Percentiles rank a stretch among this genome's conserved stretches.
phyloP scores from a whole-genome alignment of 805 yeast species.

The Candida insectalens region DNA sequence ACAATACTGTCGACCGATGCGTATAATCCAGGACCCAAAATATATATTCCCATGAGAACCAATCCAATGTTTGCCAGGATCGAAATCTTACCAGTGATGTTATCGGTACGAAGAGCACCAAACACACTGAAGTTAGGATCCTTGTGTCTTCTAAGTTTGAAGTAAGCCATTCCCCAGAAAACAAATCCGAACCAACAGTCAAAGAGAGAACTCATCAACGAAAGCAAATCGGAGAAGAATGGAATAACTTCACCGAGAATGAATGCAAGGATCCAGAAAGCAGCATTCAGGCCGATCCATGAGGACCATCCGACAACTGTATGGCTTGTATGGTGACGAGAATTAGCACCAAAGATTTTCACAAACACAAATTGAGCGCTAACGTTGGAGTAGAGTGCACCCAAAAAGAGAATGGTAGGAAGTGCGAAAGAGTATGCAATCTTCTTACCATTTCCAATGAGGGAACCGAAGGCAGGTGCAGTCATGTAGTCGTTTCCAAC shows the following conservation, averaged over 20 bases:
- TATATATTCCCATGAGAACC: slow-evolving; percentile 39
- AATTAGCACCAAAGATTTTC: slow-evolving; percentile 30
- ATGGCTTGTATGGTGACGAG: slow-evolving; percentile 36
- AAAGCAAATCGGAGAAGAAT: slow-evolving; percentile 47
- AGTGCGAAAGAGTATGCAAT: slow-evolving; percentile 52
- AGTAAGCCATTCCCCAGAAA: slow-evolving; percentile 52
- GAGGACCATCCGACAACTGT: slow-evolving; percentile 42
- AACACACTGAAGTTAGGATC: slow-evolving; percentile 11
- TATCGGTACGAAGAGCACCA: slow-evolving; percentile 9
- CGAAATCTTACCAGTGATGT: not conserved
- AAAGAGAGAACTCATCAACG: slow-evolving; percentile 51
- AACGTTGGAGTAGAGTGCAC: slow-evolving; percentile 45
- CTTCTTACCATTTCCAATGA: slow-evolving; percentile 35
- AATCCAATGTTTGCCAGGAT: slow-evolving; percentile 11
- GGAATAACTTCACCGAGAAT: slow-evolving; percentile 57
- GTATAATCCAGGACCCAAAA: slow-evolving; percentile 51
- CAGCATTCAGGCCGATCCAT: slow-evolving; percentile 36
- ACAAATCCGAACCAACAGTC: slow-evolving; percentile 62
- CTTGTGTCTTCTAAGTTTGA: slow-evolving; percentile 31
- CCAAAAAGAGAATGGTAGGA: slow-evolving; percentile 49
- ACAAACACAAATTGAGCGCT: slow-evolving; percentile 43
- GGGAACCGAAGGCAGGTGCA: slow-evolving; percentile 52
- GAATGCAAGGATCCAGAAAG: slow-evolving; percentile 43
- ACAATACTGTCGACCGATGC: slow-evolving; percentile 47
- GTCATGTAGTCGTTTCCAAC: slow-evolving; percentile 45